Conservation (phyloP, 768 basidiomycete species). For the Russula sp. region DNA sequence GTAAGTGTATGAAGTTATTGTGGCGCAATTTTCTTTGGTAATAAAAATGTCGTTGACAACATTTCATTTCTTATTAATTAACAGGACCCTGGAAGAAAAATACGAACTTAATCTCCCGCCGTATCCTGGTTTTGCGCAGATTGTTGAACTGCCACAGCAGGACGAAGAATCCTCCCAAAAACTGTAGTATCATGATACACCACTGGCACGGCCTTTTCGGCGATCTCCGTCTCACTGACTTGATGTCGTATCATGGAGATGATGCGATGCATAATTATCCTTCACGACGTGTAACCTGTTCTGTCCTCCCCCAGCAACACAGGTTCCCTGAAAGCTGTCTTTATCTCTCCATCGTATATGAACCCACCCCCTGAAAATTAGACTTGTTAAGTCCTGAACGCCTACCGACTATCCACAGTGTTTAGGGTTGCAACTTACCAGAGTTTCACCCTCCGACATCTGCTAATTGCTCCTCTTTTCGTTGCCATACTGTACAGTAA, state of each 20-base stretch:
- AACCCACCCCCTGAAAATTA: neutral
- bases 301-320: neutral
- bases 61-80: neutral
- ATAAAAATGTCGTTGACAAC: neutral
- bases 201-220: neutral
- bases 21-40: neutral
- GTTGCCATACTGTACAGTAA: neutral
- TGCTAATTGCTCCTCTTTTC: neutral
- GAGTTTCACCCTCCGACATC: neutral
- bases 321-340: neutral
- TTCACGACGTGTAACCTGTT: neutral
- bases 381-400: too few relatives aligned
- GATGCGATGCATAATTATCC: neutral
- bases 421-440: too few relatives aligned
- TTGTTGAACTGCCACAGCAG: slow-evolving; percentile 62
- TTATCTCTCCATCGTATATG: neutral
- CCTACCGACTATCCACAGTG: too few relatives aligned
- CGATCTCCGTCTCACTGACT: neutral
- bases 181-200: slow-evolving; percentile 14
- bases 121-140: slow-evolving; percentile 78
- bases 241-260: neutral
- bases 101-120: slow-evolving; percentile 75
- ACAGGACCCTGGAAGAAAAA: slow-evolving; percentile 67
- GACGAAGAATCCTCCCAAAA: slow-evolving; percentile 25
- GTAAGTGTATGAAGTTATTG: slow-evolving; percentile 44